phyloP scores from a whole-genome alignment of 495 filamentous ascomycete genomes.

The Terfezia claveryi region DNA sequence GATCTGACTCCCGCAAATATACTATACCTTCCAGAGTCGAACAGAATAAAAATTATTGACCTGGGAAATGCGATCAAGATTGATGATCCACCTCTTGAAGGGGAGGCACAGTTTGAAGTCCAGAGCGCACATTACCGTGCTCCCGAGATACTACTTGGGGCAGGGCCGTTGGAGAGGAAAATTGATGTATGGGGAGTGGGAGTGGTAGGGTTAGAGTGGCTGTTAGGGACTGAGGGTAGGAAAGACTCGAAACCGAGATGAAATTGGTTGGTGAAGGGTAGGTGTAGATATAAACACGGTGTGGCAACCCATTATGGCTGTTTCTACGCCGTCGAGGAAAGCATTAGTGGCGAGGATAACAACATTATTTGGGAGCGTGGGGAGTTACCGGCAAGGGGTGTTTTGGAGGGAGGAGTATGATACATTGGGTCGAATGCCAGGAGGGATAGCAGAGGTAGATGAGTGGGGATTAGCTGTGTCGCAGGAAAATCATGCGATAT shows the following conservation, averaged over 20 bases:
- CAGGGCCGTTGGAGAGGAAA: constrained; percentile 9
- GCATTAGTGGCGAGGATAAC: background rate
- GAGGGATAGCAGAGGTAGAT: constrained; percentile 1
- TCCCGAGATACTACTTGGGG: constrained; percentile 15
- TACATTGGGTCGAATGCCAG: background rate
- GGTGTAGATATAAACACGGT: too few species aligned
- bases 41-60: constrained; percentile 15
- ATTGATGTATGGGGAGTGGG: constrained; percentile 18
- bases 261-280: too few species aligned
- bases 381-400: background rate
- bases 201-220: constrained; percentile 14
- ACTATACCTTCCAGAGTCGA: constrained; percentile 11
- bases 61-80: constrained; percentile 13
- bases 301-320: background rate
- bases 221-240: background rate
- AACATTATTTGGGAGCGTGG: background rate
- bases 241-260: background rate
- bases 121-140: constrained; percentile 16
- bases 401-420: background rate
- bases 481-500: constrained; percentile 4
- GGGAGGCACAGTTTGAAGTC: constrained; percentile 7
- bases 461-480: constrained; percentile 1
- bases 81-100: constrained; percentile 1
- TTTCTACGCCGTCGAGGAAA: constrained; percentile 1
- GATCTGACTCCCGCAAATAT: constrained; percentile 19